Base-by-base conservation (phyloP, 2,329 filamentous ascomycete species). In the Botrytis elliptica region DNA sequence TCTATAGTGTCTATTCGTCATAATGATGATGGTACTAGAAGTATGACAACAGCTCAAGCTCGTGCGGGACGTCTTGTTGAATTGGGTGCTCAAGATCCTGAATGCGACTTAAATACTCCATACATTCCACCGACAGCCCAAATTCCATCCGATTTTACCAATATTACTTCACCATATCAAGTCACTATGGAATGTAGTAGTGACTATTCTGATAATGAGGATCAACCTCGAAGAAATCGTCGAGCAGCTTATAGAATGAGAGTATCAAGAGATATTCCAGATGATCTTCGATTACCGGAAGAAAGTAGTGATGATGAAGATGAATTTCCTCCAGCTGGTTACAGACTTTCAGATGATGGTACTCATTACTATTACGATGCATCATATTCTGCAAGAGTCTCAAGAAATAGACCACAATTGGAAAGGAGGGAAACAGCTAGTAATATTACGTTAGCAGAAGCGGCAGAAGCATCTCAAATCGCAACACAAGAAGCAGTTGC, bases 121-220 rank as follows among this genome's bases (percentile, higher is more conserved):
- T 68, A 68, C 42, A 36, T 57, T 5, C 49, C 49, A 14, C 84
- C 85, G 33, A 84, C 85, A 42, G 87, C 88, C 3, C 87, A 89
- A 77, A 88, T 90, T 76, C 88, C 89, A 2, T 81, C 82, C 1
- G 88, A 90, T 74, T 90, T 90, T 75, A 83, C 83, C 20, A 79
- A 84, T 12, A 80, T 79, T 55, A 82, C 84, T 16, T 84, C 85
- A 7, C 84, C 86, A 22, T 89, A 89, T 76, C 84, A 84, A 71
- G 85, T 90, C 55, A 88, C 86, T 20, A 89, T 86, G 10, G 88
- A 90, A 76, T 90, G 86, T 77, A 89, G 86, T 80, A 89, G 90
- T 68, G 70, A 72, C 14, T 72, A 29, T 64, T 88, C 89, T 10
- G 88, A 90, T 63, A 62, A 70, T 42, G 65, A 68, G 12, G 65